Evolutionary conservation across 2,329 filamentous ascomycete genomes (phyloP).

Genomic region (Scedosporium aurantiacum): DNA sequence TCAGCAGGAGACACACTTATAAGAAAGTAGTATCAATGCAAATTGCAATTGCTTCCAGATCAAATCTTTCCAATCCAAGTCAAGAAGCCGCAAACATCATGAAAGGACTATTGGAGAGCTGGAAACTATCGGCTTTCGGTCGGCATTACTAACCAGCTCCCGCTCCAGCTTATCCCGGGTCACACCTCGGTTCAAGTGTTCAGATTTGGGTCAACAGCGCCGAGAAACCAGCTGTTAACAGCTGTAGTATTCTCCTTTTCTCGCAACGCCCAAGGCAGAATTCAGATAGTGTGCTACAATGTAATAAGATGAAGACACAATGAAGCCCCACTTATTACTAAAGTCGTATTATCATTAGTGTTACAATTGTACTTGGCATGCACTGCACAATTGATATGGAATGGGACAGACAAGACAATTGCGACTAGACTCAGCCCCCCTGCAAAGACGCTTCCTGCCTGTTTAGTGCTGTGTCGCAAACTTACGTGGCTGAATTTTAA

Average conservation of each 20-base stretch:
- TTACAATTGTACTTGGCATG: no score
- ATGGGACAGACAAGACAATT: no score
- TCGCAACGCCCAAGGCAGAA: no score
- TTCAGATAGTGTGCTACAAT: no score
- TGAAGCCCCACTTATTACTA: no score
- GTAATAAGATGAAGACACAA: no score
- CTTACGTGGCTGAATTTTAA: constrained; percentile 13
- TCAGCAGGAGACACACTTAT: no score
- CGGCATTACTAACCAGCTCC: not conserved
- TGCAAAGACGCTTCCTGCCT: no score
- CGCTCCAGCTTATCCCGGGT: not conserved
- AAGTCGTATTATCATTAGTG: no score
- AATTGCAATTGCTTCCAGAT: not conserved
- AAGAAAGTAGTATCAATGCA: not conserved
- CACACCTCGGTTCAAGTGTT: not conserved
- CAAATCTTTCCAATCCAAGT: not conserved
- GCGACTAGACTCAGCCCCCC: no score
- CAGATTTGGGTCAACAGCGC: not conserved
- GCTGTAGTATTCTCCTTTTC: no score
- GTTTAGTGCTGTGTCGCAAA: constrained; percentile 5
- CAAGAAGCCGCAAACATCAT: not conserved
- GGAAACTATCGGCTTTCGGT: constrained; percentile 5
- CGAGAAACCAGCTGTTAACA: not conserved
- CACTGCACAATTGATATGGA: no score
- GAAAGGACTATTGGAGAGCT: not conserved